These are phyloP conservation scores for Jasminum sambac DNA, from an alignment of 257 asterid species.

Conservation along the genomic window DNA sequence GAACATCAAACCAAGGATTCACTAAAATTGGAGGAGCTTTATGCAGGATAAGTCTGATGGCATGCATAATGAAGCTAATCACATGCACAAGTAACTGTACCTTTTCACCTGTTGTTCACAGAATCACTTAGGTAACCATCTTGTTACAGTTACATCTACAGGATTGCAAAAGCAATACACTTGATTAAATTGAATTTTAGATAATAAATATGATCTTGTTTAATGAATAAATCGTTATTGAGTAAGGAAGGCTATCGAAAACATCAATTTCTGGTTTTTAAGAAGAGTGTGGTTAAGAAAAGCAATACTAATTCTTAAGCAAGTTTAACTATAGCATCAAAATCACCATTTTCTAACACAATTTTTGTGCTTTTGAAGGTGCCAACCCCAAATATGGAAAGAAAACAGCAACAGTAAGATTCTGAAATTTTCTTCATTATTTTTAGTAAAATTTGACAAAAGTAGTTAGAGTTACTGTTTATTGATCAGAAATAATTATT, in stretches of 20 bases:
- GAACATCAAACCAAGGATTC: not conserved
- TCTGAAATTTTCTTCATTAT: not conserved
- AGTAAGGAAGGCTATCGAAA: no score
- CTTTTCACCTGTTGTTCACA: not conserved
- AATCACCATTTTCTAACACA: not conserved
- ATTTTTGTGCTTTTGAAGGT: slow-evolving; percentile 43
- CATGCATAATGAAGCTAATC: not conserved
- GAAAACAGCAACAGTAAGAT: slow-evolving; percentile 10
- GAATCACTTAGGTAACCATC: not conserved
- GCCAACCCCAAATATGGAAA: slow-evolving; percentile 30
- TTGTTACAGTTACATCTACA: not conserved
- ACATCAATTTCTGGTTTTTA: no score
- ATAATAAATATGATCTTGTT: not conserved
- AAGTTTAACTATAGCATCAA: not conserved
- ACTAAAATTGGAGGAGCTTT: not conserved
- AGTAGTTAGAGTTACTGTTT: not conserved
- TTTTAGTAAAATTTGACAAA: not conserved
- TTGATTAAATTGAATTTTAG: not conserved
- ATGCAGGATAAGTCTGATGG: not conserved
- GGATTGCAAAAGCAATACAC: not conserved
- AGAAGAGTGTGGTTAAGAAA: no score
- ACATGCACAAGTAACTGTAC: not conserved
- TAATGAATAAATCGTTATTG: no score
- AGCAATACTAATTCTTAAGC: not conserved
- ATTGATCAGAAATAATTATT: slow-evolving; percentile 10